Conservation (phyloP, 441 rosid genomes). For the Metrosideros polymorpha region DNA sequence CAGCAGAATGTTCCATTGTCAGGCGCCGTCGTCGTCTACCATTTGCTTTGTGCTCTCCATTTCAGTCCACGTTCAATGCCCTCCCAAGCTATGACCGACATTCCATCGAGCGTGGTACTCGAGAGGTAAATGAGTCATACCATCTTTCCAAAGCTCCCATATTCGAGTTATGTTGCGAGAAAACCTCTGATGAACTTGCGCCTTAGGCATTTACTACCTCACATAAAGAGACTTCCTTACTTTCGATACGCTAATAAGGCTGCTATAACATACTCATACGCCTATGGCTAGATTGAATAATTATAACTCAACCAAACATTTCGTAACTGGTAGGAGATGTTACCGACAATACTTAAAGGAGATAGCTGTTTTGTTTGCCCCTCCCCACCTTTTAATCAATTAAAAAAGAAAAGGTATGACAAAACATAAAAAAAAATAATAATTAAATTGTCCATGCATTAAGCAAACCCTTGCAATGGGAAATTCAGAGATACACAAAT, state of each 20-base stretch:
- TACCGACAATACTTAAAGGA: neutral
- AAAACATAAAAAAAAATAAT: neutral
- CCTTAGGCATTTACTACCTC: neutral
- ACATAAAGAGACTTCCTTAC: neutral
- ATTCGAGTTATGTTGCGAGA: rapidly evolving
- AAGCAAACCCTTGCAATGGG: neutral
- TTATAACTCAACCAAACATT: neutral
- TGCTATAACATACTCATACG: no score
- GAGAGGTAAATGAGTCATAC: neutral
- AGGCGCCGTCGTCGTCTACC: neutral
- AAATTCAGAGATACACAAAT: neutral
- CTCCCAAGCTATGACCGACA: neutral
- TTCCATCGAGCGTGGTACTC: neutral
- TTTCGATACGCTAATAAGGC: neutral
- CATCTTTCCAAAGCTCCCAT: neutral
- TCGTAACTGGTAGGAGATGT: neutral
- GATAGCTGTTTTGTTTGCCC: neutral
- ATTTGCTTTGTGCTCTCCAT: neutral
- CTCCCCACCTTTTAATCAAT: no score
- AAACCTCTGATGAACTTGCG: neutral
- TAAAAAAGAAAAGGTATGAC: neutral
- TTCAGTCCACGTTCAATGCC: neutral
- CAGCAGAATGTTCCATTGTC: neutral
- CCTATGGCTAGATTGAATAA: no score
- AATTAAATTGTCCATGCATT: neutral